Base-by-base conservation (phyloP, 805 yeast genomes). In the Metschnikowia lunata region DNA sequence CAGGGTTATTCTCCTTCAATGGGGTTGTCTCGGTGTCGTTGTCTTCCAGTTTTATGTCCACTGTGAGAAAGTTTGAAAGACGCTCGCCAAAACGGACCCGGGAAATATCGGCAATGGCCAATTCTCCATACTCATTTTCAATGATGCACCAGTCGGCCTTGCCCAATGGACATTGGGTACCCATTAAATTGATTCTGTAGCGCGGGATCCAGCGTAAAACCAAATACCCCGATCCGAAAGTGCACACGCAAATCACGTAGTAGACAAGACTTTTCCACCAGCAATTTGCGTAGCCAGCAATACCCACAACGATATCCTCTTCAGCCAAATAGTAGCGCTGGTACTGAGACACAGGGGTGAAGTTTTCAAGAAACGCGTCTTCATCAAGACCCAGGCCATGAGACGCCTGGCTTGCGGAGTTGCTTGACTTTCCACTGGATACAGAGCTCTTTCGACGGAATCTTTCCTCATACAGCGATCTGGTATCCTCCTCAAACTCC, bases 241-340 rank as follows among this genome's bases (percentile, higher is more conserved):
- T 79, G 2, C 66, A 28, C 0, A 78, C 40, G 48, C 88, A 83
- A 2, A 85, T 46, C 0, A 76, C 11, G 47, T 78, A 75, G 59
- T 83, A 89, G 0, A 75, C 12, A 0, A 67, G 33, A 5, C 64
- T 56, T 48, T 81, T 78, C 51, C 72, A 42, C 38, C 58, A 58
- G 10, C 82, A 76, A 12, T 82, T 78, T 42, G 64, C 64, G 62
- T 87, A 93, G 5, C 98, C 98, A 0, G 97, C 99, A 49, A 93
- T 85, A 49, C 96, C 97, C 47, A 93, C 78, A 10, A 91, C 91
- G 57, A 93, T 70, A 68, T 93, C 99, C 61, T 93, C 99, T 62
- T 93, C 98, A 0, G 97, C 90, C 49, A 93, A 78, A 62, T 91
- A 93, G 62, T 86, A 88, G 45, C 97, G 74, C 64, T 93, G 99